Base-by-base conservation (phyloP, 2,329 filamentous ascomycete genomes). In the Chaetomium sp. region DNA sequence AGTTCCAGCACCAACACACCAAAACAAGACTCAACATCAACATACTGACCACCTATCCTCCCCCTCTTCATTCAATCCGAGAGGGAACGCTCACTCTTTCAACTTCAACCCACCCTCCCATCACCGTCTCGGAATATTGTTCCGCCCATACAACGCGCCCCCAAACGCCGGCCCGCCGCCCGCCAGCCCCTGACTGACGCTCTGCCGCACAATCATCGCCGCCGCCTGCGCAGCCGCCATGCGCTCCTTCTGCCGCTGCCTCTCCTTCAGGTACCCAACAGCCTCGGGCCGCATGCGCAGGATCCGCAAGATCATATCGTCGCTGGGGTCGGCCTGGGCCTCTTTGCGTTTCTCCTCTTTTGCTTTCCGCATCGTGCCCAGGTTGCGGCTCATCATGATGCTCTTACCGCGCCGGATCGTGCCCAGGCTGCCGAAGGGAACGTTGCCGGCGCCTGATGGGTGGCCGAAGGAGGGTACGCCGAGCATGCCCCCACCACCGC, bases 271-370 rank as follows among this genome's bases (percentile, higher is more conserved):
- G 71, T 99, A 99, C 37, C 82, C 76, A 49, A 85, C 81, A 3
- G 94, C 94, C 73, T 97, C 94, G 2, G 91, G 90, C 53, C 94
- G 79, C 94, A 99, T 99, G 51, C 94, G 81, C 62, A 99, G 72
- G 62, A 99, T 99, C 19, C 94, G 81, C 65, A 99, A 72, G 62
- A 99, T 97, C 88, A 97, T 97, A 69, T 99, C 94, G 70, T 99
- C 94, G 69, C 87, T 96, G 1, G 94, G 92, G 69, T 97, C 94
- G 1, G 94, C 92, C 69, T 99, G 94, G 1, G 91, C 90, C 69
- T 97, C 92, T 65, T 91, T 91, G 61, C 94, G 81, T 75, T 95
- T 96, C 72, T 96, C 92, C 70, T 96, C 91, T 72, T 97, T 97
- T 42, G 89, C 91, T 68, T 92, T 89, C 64, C 85, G 87, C 91